Evolutionary conservation across 2,329 filamentous ascomycete species (phyloP).

Genomic region (Aspergillus viridinutans): DNA sequence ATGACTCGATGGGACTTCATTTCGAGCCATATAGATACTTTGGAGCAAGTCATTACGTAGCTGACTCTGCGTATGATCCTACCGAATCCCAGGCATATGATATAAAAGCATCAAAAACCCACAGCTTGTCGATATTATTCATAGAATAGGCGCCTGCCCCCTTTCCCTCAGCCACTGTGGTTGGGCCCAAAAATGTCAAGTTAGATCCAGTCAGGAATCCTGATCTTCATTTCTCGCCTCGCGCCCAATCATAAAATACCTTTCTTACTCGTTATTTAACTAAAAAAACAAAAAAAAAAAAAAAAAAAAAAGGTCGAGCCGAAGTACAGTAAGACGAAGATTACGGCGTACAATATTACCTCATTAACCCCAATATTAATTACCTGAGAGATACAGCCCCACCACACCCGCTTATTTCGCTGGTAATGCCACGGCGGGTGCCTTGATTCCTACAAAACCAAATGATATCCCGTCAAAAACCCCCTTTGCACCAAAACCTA

Average conservation of each 20-base stretch:
- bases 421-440: background rate
- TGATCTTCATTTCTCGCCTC: background rate
- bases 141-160: background rate
- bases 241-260: background rate
- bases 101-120: background rate
- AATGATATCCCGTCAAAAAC: background rate
- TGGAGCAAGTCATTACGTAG: background rate
- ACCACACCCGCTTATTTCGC: background rate
- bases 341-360: background rate
- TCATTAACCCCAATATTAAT: no score
- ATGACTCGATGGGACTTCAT: background rate
- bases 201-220: background rate
- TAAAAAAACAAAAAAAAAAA: no score
- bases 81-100: no score
- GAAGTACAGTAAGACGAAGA: background rate
- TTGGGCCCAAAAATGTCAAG: background rate
- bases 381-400: background rate
- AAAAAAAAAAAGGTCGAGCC: no score
- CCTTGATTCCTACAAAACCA: background rate
- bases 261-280: background rate
- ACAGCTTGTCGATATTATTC: background rate
- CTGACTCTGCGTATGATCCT: background rate
- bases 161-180: conserved; percentile 2
- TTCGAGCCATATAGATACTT: background rate
- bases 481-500: background rate